A percentile compares a stretch with the other conserved stretches of the same genome.
Conservation (phyloP, 768 basidiomycete species). For the Lentinula guzmanii region DNA sequence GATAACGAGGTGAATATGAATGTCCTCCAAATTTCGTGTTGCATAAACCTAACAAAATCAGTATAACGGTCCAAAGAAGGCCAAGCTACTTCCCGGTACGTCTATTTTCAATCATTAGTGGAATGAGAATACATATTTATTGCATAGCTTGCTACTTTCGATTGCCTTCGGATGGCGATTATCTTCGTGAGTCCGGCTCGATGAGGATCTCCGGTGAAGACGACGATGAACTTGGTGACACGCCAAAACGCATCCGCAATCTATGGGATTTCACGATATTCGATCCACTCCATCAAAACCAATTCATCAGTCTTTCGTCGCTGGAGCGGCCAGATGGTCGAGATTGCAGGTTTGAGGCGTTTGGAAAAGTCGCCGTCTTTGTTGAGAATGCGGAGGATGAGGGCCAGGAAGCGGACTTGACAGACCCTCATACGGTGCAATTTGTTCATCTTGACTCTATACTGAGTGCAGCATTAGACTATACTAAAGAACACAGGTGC, state of each 20-base stretch:
- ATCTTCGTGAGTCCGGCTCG: conserved; percentile 3
- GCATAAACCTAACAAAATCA: neutral
- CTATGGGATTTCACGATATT: conserved; percentile 58
- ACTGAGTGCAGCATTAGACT: conserved; percentile 44
- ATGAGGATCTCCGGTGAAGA: conserved; percentile 38
- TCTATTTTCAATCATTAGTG: neutral
- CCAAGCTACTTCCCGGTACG: neutral
- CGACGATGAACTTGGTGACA: conserved; percentile 20
- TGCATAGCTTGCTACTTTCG: neutral
- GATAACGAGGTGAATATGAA: neutral
- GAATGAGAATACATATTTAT: neutral
- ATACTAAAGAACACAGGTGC: conserved; percentile 43
- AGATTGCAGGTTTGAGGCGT: conserved; percentile 42
- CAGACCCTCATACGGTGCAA: conserved; percentile 24
- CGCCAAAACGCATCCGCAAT: conserved; percentile 47
- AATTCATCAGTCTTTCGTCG: conserved; percentile 40
- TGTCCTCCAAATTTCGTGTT: neutral
- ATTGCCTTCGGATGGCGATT: neutral
- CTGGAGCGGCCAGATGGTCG: conserved; percentile 38
- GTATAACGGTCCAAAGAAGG: neutral
- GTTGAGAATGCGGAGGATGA: conserved; percentile 55
- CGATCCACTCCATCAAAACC: conserved; percentile 39
- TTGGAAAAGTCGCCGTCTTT: conserved; percentile 44
- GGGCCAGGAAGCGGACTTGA: conserved; percentile 48
- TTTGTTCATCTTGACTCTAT: conserved; percentile 44